Conservation (phyloP, 768 basidiomycete genomes). For the Boletus vinaceobasis region DNA sequence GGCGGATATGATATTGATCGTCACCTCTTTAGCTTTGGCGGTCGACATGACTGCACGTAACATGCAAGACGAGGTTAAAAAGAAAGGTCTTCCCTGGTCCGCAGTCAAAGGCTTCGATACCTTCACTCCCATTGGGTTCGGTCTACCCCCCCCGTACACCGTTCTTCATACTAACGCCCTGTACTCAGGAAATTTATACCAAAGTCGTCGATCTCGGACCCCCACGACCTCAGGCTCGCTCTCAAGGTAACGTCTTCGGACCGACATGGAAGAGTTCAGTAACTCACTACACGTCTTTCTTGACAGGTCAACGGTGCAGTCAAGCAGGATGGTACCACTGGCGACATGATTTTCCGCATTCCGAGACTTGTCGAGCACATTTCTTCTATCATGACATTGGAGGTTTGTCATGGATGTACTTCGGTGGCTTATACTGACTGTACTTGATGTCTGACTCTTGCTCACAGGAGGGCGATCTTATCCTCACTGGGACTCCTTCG, state of each 20-base stretch:
- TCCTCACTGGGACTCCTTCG: slow-evolving; percentile 88
- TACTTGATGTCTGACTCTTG: no score
- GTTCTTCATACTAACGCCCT: not conserved
- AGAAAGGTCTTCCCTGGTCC: slow-evolving; percentile 95
- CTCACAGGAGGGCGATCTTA: slow-evolving; percentile 80
- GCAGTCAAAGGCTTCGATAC: slow-evolving; percentile 96
- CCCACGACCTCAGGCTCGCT: slow-evolving; percentile 71
- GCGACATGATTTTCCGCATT: slow-evolving; percentile 91
- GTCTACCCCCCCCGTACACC: slow-evolving; percentile 1
- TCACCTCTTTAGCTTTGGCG: slow-evolving; percentile 61
- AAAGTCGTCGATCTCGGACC: slow-evolving; percentile 61
- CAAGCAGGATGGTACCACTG: slow-evolving; percentile 83
- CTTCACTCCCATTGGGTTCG: slow-evolving; percentile 85
- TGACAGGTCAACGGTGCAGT: slow-evolving; percentile 74
- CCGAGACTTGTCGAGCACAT: slow-evolving; percentile 86
- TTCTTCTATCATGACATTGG: slow-evolving; percentile 96
- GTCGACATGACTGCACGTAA: slow-evolving; percentile 98
- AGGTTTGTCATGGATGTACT: slow-evolving; percentile 45
- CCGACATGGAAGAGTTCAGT: not conserved
- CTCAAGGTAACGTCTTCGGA: slow-evolving; percentile 54
- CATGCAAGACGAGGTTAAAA: slow-evolving; percentile 89
- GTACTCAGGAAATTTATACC: slow-evolving; percentile 71
- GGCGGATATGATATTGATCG: not conserved
- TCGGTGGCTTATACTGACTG: not conserved
- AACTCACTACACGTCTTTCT: not conserved